phyloP scores from a whole-genome alignment of 2,329 filamentous ascomycete species.

The Fusarium hainanense region DNA sequence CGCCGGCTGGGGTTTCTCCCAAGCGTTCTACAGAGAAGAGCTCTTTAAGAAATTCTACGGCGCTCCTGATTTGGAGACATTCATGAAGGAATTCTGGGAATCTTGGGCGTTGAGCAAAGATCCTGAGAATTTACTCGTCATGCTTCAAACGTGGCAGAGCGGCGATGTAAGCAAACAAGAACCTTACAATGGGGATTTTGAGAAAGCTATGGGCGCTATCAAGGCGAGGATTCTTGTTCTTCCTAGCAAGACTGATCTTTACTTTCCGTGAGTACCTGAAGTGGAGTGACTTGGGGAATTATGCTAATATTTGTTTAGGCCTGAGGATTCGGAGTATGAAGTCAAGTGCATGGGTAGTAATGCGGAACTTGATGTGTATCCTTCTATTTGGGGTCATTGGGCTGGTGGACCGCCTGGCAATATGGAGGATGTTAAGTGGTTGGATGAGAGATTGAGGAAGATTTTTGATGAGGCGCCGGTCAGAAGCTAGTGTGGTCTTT shows the following conservation, averaged over 20 bases:
- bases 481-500: neutral
- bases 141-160: slow-evolving; percentile 83
- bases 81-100: slow-evolving; percentile 82
- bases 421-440: slow-evolving; percentile 76
- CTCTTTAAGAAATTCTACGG: slow-evolving; percentile 73
- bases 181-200: slow-evolving; percentile 75
- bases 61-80: slow-evolving; percentile 76
- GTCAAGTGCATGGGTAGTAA: slow-evolving; percentile 61
- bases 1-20: slow-evolving; percentile 84
- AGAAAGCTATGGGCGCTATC: slow-evolving; percentile 73
- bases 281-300: fast-evolving
- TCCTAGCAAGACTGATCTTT: slow-evolving; percentile 79
- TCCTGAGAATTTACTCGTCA: slow-evolving; percentile 78
- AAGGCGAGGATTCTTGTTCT: slow-evolving; percentile 78
- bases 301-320: slow-evolving; percentile 48
- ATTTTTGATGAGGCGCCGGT: slow-evolving; percentile 26
- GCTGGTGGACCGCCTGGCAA: slow-evolving; percentile 78
- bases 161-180: slow-evolving; percentile 76
- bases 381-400: slow-evolving; percentile 62
- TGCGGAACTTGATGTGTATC: slow-evolving; percentile 52
- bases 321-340: slow-evolving; percentile 81
- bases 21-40: slow-evolving; percentile 79
- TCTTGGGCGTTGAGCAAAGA: slow-evolving; percentile 78
- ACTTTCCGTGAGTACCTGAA: slow-evolving; percentile 67
- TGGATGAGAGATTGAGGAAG: slow-evolving; percentile 62